These are phyloP conservation scores for Dovyalis caffra DNA, from an alignment of 345 rosid genomes.

Conservation along the genomic window DNA sequence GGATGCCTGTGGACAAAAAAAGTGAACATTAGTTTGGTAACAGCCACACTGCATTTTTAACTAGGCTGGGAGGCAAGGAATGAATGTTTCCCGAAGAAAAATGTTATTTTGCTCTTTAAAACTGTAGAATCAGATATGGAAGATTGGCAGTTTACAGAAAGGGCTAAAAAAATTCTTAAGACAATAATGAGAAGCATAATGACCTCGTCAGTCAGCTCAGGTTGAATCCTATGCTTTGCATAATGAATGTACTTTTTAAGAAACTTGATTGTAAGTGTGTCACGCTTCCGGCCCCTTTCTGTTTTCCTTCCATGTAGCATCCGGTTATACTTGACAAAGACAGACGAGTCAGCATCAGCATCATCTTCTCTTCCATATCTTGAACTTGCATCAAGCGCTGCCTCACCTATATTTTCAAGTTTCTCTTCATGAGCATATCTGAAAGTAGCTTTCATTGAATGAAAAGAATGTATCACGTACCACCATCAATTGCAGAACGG, in stretches of 20 bases:
- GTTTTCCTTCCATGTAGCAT: constrained; percentile 86
- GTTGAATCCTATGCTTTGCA: constrained; percentile 93
- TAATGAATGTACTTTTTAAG: constrained; percentile 96
- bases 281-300: constrained; percentile 64
- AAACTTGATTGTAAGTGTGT: constrained; percentile 79
- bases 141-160: neutral
- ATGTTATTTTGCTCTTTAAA: neutral
- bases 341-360: constrained; percentile 64
- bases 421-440: constrained; percentile 17
- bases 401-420: constrained; percentile 47
- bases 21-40: constrained; percentile 11
- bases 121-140: neutral
- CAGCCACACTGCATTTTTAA: constrained; percentile 1
- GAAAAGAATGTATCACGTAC: constrained; percentile 33
- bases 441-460: neutral
- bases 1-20: constrained; percentile 61
- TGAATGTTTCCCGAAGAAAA: neutral
- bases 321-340: constrained; percentile 86
- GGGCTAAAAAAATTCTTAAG: neutral
- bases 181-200: neutral
- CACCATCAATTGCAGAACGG: constrained; percentile 70
- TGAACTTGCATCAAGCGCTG: constrained; percentile 57
- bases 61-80: neutral
- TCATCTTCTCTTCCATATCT: constrained; percentile 92
- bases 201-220: constrained; percentile 96